phyloP scores from a whole-genome alignment of 495 filamentous ascomycete genomes.

The Hypomontagnella monticulosa region DNA sequence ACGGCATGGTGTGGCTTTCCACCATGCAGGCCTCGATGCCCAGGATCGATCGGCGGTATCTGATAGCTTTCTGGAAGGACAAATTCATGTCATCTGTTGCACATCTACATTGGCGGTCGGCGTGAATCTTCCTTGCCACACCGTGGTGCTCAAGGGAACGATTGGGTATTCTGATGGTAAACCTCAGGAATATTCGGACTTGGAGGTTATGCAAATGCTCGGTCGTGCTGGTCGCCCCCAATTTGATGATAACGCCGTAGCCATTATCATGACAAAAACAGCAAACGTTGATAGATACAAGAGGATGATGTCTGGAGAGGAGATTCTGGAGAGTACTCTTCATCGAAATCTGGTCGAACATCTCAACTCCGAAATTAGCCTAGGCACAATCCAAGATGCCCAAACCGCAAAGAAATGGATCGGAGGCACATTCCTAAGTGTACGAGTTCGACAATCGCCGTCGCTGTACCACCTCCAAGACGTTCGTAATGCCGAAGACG shows the following conservation, averaged over 20 bases:
- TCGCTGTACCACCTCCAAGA: conserved; percentile 72
- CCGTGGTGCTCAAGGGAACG: conserved; percentile 93
- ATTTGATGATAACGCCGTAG: conserved; percentile 85
- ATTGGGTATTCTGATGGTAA: conserved; percentile 71
- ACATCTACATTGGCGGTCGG: conserved; percentile 95
- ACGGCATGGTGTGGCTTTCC: conserved; percentile 83
- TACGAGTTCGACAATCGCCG: conserved; percentile 83
- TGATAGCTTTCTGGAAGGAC: conserved; percentile 74
- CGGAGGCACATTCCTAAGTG: conserved; percentile 84
- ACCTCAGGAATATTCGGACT: conserved; percentile 81
- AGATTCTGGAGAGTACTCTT: conserved; percentile 86
- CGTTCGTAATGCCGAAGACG: conserved; percentile 55
- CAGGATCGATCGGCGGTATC: conserved; percentile 78
- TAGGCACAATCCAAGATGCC: conserved; percentile 78
- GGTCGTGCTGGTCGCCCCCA: conserved; percentile 93
- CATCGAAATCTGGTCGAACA: conserved; percentile 92
- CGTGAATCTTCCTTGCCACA: conserved; percentile 91
- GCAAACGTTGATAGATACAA: conserved; percentile 79
- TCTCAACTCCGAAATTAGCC: conserved; percentile 90
- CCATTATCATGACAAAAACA: conserved; percentile 83
- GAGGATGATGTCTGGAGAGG: conserved; percentile 81
- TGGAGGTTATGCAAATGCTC: conserved; percentile 99
- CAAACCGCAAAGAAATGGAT: conserved; percentile 85
- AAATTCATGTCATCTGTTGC: conserved; percentile 90
- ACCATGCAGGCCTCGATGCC: conserved; percentile 85